Base-by-base conservation (phyloP, 768 basidiomycete species). In the Dioszegia aurantiaca region DNA sequence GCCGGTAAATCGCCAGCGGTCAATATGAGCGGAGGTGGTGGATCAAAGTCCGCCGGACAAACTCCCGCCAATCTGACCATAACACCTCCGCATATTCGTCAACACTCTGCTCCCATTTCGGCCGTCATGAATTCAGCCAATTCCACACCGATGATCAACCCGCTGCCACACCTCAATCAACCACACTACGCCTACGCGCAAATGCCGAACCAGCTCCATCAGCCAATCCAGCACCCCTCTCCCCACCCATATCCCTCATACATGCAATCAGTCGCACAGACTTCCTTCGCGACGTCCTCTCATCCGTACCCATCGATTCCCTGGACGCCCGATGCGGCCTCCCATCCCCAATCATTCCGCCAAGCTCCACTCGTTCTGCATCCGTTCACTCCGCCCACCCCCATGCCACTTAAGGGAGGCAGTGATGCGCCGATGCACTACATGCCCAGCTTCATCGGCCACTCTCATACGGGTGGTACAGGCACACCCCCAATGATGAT, bases 331-430 rank as follows among this genome's bases (percentile, higher is more conserved):
- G 30, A 24, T 2, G 19, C 56, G 12, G 11, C 19, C 11, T 21
- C 31, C 9, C 19, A 12, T 17, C 36, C 26, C 10, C 21, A 17
- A 2, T 11, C 26, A 5, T 41, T 57, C 31, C 43, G 30, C n/a
- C 46, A 28, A 4, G 10, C 19, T 23, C 6, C 8, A 21, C 3
- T 47, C 10, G 27, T 17, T 23, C 4, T 17, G 11, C 46, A 30
- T 17, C 57, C 57, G 6, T 58, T 40, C 48, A 58, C 57, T 12
- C 57, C 57, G 4, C 37, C 39, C 3, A 58, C 57, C 14, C 57
- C 57, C 2, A 51, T 51, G 57, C 47, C 48, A n/a, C 24, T 58
- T 8, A 49, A 41, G 24, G 57, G 57, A 28, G 19, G 46, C 2
- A 39, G 39, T 1, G 57, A 51, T 3, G 28, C 47, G 28, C 57